Conservation (phyloP, 1,139 yeast species). For the Taphrina sp. region DNA sequence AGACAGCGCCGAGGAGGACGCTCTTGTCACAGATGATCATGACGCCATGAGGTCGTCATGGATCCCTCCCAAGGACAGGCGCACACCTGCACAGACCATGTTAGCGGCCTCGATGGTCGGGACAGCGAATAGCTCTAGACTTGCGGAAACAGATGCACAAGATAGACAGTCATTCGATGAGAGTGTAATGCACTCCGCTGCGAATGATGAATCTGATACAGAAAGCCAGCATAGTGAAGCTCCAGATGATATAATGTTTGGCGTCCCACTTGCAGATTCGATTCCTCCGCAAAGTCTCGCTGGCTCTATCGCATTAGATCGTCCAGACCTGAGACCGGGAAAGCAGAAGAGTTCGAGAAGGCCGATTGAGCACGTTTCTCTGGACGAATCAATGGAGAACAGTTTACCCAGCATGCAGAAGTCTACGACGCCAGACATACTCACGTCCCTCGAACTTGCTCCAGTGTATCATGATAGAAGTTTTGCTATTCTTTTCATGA, state of each 20-base stretch:
- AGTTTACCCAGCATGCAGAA: background rate
- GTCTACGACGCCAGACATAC: background rate
- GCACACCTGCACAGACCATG: background rate
- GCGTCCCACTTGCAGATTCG: slow-evolving; percentile 11
- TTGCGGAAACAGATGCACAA: background rate
- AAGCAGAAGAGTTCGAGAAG: background rate
- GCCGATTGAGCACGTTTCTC: background rate
- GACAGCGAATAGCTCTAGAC: background rate
- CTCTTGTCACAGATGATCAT: slow-evolving; percentile 14
- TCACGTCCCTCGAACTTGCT: slow-evolving; percentile 35
- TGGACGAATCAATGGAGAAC: background rate
- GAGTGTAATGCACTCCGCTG: background rate
- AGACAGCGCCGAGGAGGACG: slow-evolving; percentile 11
- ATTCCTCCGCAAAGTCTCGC: slow-evolving; percentile 6
- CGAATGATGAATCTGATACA: background rate
- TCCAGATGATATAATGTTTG: slow-evolving; percentile 20
- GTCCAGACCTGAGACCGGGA: too few relatives aligned
- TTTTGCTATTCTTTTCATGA: slow-evolving; percentile 44
- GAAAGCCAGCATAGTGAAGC: slow-evolving; percentile 16
- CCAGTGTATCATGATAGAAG: slow-evolving; percentile 40
- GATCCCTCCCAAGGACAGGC: slow-evolving; percentile 17
- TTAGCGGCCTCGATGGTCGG: background rate
- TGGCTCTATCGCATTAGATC: background rate
- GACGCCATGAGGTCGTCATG: slow-evolving; percentile 28
- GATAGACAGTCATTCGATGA: too few relatives aligned